Percentiles rank a stretch among this genome's conserved stretches.
These are phyloP conservation scores for Glycyrrhiza uralensis DNA, from an alignment of 306 rosid genomes.

Conservation along the genomic window DNA sequence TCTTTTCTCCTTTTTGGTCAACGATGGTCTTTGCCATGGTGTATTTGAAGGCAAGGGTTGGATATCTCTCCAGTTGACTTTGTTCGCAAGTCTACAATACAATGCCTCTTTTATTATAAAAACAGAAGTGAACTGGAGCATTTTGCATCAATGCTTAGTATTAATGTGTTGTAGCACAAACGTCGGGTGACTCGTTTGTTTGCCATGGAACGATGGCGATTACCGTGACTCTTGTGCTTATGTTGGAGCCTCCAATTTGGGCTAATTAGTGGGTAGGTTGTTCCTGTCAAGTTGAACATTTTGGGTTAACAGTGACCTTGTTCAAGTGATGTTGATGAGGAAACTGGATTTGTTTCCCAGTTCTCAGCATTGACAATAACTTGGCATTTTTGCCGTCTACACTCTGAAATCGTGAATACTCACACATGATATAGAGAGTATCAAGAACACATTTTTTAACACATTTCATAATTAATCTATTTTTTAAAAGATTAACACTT, in stretches of 20 bases:
- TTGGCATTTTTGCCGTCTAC: background rate
- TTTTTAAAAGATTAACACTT: no score
- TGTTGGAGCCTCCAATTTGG: background rate
- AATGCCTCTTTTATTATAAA: background rate
- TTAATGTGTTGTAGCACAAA: background rate
- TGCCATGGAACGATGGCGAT: background rate
- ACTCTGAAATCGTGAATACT: background rate
- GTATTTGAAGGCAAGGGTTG: no score
- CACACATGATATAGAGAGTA: no score
- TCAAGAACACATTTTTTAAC: no score
- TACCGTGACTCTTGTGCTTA: background rate
- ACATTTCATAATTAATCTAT: no score
- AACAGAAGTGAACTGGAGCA: background rate
- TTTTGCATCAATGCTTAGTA: background rate
- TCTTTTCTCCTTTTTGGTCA: no score
- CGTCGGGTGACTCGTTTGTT: background rate
- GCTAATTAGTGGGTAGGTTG: background rate
- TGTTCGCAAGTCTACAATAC: background rate
- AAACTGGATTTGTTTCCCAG: background rate
- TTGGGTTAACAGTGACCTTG: background rate
- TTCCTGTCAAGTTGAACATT: background rate
- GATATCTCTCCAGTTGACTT: background rate
- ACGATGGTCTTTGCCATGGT: background rate
- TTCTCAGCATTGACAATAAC: slow-evolving; percentile 9
- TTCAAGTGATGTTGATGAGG: background rate